A percentile compares a stretch with the other conserved stretches of the same genome.
phyloP scores from a whole-genome alignment of 257 asterid species.

The Nicotiana tomentosiformis region DNA sequence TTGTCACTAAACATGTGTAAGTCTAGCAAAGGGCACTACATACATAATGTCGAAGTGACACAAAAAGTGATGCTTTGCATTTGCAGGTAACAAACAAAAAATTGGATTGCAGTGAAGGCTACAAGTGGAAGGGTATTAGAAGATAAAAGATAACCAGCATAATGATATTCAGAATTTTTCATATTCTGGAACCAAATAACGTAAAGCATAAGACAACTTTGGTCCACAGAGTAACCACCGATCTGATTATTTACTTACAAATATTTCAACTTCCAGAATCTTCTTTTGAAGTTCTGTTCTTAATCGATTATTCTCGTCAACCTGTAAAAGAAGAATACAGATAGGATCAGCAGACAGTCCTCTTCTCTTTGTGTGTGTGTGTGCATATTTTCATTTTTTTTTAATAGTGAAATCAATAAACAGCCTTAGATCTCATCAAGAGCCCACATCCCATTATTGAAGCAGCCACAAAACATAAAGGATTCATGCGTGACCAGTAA shows the following conservation, averaged over 20 bases:
- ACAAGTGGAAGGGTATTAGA: not conserved
- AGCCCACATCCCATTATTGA: not conserved
- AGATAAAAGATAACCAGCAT: not conserved
- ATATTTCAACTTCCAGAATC: slow-evolving; percentile 63
- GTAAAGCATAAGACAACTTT: not conserved
- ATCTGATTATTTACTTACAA: slow-evolving; percentile 44
- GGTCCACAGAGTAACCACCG: slow-evolving; percentile 8
- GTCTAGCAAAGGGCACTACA: slow-evolving; percentile 6
- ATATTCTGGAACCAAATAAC: not conserved
- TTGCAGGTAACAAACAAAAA: not conserved
- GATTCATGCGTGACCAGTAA: not conserved
- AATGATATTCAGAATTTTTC: slow-evolving; percentile 1
- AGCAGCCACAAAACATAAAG: not conserved
- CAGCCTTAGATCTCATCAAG: not conserved
- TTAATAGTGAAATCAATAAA: not conserved
- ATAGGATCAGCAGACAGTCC: not conserved
- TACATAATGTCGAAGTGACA: not conserved
- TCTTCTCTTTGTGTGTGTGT: not conserved
- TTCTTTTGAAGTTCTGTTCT: slow-evolving; percentile 75
- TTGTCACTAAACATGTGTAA: not conserved
- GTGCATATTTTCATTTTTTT: slow-evolving; percentile 4
- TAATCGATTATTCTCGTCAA: slow-evolving; percentile 83
- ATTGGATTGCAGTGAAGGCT: not conserved
- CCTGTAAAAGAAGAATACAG: slow-evolving; percentile 37
- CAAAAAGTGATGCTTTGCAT: not conserved